Evolutionary conservation across 208 protist genomes (phyloP), one percentile per base, ranked within the genome.

Genomic region (Endotrypanum monterogeii): DNA sequence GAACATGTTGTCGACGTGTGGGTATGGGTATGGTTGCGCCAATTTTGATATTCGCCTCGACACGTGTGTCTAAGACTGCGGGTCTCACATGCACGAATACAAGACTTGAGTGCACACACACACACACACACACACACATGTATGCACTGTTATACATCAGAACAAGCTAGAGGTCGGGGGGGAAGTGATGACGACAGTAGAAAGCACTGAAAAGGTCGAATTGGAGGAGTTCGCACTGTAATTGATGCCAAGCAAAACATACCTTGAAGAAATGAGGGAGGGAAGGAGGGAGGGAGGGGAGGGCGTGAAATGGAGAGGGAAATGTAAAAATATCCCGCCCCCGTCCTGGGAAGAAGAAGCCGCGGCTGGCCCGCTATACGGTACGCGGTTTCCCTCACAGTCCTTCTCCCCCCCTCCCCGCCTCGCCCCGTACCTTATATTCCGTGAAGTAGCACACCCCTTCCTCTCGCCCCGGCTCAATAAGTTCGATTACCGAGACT

Each of bases 51-150:
- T 23, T 5, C n/a, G 25, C 57, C 7, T 8, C 11, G 9, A 62
- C 57, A 32, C n/a, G 23, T 48, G 62, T 51, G 55, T 35, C 78
- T n/a, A 44, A 46, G 23, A n/a, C 12, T 30, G 52, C 6, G 30
- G 28, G 35, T 25, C 30, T 79, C 39, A n/a, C 37, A 11, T 74
- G 28, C 35, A 32, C 32, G 23, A n/a, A 46, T 77, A 51, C 54
- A 18, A 66, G n/a, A 23, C n/a, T n/a, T n/a, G 23, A n/a, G 76
- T 39, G 54, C 35, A 67, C 72, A 54, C 67, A 6, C 16, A 60
- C n/a, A 52, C 51, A 61, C 32, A 28, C 51, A 51, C 52, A 46
- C 50, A 61, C 65, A 79, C 65, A 79, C 66, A 77, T 28, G 79
- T 60, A 80, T 60, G 58, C 44, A 62, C 60, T 50, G 61, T 50